Conservation (phyloP, 2,329 filamentous ascomycete genomes). For the Zymoseptoria pseudotritici region DNA sequence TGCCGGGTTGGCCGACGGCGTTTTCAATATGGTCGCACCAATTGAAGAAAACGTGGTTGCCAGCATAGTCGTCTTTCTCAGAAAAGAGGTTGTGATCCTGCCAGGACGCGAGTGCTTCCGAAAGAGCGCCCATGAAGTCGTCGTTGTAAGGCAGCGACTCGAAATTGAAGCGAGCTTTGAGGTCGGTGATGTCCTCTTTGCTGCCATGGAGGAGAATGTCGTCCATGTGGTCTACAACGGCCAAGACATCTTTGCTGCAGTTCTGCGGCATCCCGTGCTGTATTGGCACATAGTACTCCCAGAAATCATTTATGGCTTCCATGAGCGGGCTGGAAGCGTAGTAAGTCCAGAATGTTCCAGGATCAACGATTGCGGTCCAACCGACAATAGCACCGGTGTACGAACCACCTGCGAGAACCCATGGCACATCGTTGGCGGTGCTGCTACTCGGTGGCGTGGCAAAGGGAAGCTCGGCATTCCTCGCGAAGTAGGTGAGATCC, state of each 20-base stretch:
- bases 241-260: slow-evolving; percentile 47
- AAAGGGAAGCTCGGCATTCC: slow-evolving; percentile 47
- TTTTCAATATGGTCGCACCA: slow-evolving; percentile 39
- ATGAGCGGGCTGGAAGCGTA: slow-evolving; percentile 51
- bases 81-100: slow-evolving; percentile 30
- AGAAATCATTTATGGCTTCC: slow-evolving; percentile 50
- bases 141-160: slow-evolving; percentile 44
- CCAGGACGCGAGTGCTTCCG: slow-evolving; percentile 52
- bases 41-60: slow-evolving; percentile 37
- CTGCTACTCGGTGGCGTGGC: slow-evolving; percentile 35
- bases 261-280: slow-evolving; percentile 52
- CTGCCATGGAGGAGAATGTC: slow-evolving; percentile 24
- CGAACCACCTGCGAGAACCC: slow-evolving; percentile 40
- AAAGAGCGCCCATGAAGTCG: slow-evolving; percentile 47
- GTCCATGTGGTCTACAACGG: slow-evolving; percentile 47
- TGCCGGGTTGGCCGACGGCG: slow-evolving; percentile 3
- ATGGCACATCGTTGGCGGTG: background rate
- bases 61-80: slow-evolving; percentile 33
- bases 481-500: slow-evolving; percentile 50
- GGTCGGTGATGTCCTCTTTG: slow-evolving; percentile 27
- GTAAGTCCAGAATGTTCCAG: slow-evolving; percentile 55
- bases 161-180: slow-evolving; percentile 49
- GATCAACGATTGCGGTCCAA: slow-evolving; percentile 47
- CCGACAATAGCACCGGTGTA: slow-evolving; percentile 51
- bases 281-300: slow-evolving; percentile 52